A percentile compares a stretch with the other conserved stretches of the same genome.
These are phyloP conservation scores for Akanthomyces dipterigenus DNA, from an alignment of 2,329 filamentous ascomycete genomes.

Conservation along the genomic window DNA sequence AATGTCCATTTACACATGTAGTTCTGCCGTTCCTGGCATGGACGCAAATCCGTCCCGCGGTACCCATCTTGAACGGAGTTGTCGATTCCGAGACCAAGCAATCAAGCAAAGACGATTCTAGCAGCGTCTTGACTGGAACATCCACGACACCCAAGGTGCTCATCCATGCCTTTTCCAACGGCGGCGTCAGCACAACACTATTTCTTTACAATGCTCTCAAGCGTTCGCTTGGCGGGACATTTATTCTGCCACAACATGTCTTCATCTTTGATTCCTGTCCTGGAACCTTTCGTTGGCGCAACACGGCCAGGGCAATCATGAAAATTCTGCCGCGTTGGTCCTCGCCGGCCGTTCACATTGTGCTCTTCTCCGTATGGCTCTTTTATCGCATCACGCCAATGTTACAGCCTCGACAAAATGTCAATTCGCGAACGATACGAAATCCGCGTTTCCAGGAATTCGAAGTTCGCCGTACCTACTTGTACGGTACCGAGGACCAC, in stretches of 20 bases:
- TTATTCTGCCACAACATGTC: constrained; percentile 26
- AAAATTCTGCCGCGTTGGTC: constrained; percentile 27
- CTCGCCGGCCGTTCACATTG: constrained; percentile 28
- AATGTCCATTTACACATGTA: constrained; percentile 31
- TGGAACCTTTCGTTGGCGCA: constrained; percentile 34
- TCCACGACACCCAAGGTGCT: constrained; percentile 26
- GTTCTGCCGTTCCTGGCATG: constrained; percentile 26
- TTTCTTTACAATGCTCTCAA: constrained; percentile 31
- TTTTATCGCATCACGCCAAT: constrained; percentile 23
- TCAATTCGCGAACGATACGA: constrained; percentile 32
- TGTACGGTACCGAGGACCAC: constrained; percentile 43
- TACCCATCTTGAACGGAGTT: constrained; percentile 31
- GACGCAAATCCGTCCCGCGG: constrained; percentile 31
- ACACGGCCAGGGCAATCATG: constrained; percentile 34
- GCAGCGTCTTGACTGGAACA: not conserved
- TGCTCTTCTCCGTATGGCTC: constrained; percentile 27
- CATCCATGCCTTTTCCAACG: constrained; percentile 47
- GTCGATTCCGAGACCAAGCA: constrained; percentile 16
- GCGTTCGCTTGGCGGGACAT: constrained; percentile 16
- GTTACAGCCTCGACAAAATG: constrained; percentile 24
- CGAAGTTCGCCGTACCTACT: constrained; percentile 42
- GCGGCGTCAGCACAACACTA: constrained; percentile 37
- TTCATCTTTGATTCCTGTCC: constrained; percentile 22
- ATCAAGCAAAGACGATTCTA: constrained; percentile 11
- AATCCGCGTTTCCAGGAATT: constrained; percentile 22